Conservation (phyloP, 805 yeast genomes). For the Candida methanosorbosa region DNA sequence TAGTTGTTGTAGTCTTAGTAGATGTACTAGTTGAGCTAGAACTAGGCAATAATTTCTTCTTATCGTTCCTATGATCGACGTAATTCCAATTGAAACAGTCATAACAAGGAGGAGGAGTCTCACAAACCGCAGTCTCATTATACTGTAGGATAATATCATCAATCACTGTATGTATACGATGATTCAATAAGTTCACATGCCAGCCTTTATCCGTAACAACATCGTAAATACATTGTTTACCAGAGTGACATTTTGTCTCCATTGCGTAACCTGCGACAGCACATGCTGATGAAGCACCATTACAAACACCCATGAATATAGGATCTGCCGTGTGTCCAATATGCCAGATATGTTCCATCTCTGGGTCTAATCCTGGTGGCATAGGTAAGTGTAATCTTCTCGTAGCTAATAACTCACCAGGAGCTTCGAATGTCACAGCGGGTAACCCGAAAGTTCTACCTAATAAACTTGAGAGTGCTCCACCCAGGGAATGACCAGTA, state of each 20-base stretch:
- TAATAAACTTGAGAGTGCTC: conserved; percentile 68
- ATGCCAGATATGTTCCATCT: conserved; percentile 85
- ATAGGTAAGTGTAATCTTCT: conserved; percentile 79
- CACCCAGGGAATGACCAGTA: conserved; percentile 94
- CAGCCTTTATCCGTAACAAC: conserved; percentile 85
- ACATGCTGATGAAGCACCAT: conserved; percentile 86
- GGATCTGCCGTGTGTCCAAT: conserved; percentile 97
- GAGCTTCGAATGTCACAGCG: conserved; percentile 84
- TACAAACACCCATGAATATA: conserved; percentile 91
- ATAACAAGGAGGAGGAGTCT: conserved; percentile 70
- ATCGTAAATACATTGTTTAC: conserved; percentile 80
- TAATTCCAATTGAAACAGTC: conserved; percentile 90
- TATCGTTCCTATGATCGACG: conserved; percentile 33
- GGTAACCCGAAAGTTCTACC: conserved; percentile 91
- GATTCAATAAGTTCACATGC: conserved; percentile 82
- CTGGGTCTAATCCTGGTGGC: conserved; percentile 82
- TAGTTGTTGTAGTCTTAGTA: conserved; percentile 12
- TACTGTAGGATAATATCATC: conserved; percentile 67
- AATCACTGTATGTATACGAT: conserved; percentile 83
- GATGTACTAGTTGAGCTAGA: conserved; percentile 10
- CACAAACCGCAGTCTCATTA: conserved; percentile 71
- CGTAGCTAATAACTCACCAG: conserved; percentile 83
- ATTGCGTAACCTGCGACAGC: conserved; percentile 92
- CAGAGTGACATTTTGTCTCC: conserved; percentile 95
- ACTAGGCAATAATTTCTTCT: conserved; percentile 14